phyloP scores from a whole-genome alignment of 2,329 filamentous ascomycete species.

The Fusarium napiforme region DNA sequence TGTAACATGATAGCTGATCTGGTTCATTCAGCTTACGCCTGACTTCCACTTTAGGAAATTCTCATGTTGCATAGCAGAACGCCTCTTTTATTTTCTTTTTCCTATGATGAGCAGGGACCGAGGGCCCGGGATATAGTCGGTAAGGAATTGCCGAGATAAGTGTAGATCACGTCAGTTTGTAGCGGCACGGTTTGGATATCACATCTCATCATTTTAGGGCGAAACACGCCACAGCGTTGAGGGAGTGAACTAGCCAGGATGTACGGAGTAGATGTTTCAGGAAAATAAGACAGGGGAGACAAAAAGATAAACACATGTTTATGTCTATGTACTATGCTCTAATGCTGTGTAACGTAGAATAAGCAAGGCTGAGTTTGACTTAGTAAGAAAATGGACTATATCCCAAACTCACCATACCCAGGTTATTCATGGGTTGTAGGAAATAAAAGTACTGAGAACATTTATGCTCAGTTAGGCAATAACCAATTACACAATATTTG shows the following conservation, averaged over 20 bases:
- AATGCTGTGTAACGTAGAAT: accelerated
- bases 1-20: background rate
- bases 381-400: no score
- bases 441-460: no score
- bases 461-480: no score
- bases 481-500: accelerated
- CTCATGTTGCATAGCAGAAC: background rate
- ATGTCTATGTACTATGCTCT: background rate
- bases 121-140: background rate
- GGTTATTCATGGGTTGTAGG: accelerated
- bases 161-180: background rate
- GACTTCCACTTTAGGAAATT: background rate
- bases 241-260: background rate
- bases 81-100: background rate
- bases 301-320: accelerated
- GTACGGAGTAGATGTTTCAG: background rate
- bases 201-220: slow-evolving; percentile 1
- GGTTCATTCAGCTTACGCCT: background rate
- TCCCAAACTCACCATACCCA: accelerated
- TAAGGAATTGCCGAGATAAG: background rate
- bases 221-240: background rate
- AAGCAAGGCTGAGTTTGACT: background rate
- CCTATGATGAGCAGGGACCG: background rate
- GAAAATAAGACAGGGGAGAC: background rate
- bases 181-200: background rate